Percentiles rank a stretch among this genome's conserved stretches.
Evolutionary conservation across 169 alveolate genomes (phyloP).

Genomic region (Theileria luwenshuni): DNA sequence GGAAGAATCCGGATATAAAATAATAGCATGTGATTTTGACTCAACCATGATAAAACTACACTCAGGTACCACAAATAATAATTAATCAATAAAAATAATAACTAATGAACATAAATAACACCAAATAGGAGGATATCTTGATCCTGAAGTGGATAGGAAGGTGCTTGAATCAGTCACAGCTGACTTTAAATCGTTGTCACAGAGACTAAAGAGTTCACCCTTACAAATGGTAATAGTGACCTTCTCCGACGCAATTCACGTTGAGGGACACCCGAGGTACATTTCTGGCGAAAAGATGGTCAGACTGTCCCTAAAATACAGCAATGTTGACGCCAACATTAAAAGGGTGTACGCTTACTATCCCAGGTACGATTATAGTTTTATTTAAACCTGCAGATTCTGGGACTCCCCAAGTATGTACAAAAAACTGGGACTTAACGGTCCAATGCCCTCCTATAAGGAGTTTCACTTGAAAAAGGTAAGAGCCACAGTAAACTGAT

Average conservation of each 20-base stretch:
- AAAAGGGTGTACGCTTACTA: conserved; percentile 56
- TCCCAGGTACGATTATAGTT: conserved; percentile 41
- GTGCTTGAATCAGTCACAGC: conserved; percentile 60
- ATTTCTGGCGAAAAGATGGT: conserved; percentile 57
- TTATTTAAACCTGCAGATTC: conserved; percentile 32
- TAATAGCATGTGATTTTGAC: conserved; percentile 64
- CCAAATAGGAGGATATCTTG: conserved; percentile 51
- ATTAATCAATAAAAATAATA: not conserved
- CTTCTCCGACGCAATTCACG: conserved; percentile 58
- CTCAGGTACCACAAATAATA: conserved; percentile 48
- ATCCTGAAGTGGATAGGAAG: conserved; percentile 31
- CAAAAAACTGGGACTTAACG: conserved; percentile 46
- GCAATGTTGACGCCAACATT: conserved; percentile 49
- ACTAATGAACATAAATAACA: not conserved
- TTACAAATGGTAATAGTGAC: conserved; percentile 47
- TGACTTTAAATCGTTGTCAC: conserved; percentile 49
- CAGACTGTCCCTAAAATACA: conserved; percentile 38
- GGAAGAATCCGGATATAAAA: conserved; percentile 59
- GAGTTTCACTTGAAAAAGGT: conserved; percentile 58
- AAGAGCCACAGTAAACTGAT: not conserved
- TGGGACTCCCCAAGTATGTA: conserved; percentile 56
- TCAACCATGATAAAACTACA: conserved; percentile 59
- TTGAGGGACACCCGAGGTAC: conserved; percentile 53
- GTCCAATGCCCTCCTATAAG: conserved; percentile 62
- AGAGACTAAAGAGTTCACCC: conserved; percentile 32